Conservation (phyloP, 2,329 filamentous ascomycete genomes). For the Colletotrichum scovillei region DNA sequence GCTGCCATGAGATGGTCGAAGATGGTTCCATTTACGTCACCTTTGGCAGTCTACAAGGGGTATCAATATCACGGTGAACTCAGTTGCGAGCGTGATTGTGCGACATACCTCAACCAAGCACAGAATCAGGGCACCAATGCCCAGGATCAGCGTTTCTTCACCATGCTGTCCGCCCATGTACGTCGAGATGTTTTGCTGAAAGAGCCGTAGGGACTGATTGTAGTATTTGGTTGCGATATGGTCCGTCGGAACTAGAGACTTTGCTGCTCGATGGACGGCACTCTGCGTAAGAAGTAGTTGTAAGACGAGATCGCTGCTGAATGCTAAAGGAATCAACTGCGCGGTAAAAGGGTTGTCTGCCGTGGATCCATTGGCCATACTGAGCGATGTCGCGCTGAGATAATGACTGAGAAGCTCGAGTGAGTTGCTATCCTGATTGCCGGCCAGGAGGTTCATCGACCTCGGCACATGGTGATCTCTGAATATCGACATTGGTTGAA, state of each 20-base stretch:
- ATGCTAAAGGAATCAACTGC: conserved; percentile 58
- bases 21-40: conserved; percentile 57
- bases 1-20: conserved; percentile 59
- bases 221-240: conserved; percentile 50
- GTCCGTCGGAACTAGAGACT: conserved; percentile 40
- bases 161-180: conserved; percentile 44
- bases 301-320: conserved; percentile 56
- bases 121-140: conserved; percentile 57
- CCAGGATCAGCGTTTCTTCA: conserved; percentile 50
- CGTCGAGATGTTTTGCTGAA: conserved; percentile 40
- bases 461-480: neutral
- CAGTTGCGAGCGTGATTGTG: neutral
- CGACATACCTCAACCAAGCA: conserved; percentile 57
- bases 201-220: conserved; percentile 48
- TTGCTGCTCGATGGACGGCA: conserved; percentile 51
- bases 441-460: conserved; percentile 5
- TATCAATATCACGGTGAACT: neutral
- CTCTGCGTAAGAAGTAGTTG: conserved; percentile 60
- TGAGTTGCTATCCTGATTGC: conserved; percentile 43
- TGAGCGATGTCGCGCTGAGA: conserved; percentile 54
- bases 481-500: neutral
- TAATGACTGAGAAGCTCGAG: conserved; percentile 60
- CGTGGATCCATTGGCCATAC: conserved; percentile 60
- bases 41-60: conserved; percentile 48
- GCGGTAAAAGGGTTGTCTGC: conserved; percentile 57